These are phyloP conservation scores for Paramyrothecium sp. DNA, from an alignment of 2,329 filamentous ascomycete genomes.

Conservation along the genomic window DNA sequence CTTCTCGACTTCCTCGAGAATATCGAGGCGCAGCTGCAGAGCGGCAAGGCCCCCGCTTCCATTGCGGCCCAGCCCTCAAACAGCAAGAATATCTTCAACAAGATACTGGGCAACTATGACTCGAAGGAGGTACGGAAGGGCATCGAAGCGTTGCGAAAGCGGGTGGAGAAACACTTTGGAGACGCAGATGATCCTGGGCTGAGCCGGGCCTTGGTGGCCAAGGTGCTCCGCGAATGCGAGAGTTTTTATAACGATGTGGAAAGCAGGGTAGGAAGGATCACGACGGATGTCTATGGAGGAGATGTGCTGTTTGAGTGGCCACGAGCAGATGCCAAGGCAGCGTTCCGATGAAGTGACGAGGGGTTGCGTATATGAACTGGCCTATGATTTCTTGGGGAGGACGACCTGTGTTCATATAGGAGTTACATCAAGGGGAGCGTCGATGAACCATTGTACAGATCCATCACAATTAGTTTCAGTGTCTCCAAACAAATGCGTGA, in stretches of 20 bases:
- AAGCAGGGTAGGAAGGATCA: slow-evolving; percentile 57
- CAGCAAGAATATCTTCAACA: slow-evolving; percentile 80
- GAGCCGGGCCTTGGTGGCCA: slow-evolving; percentile 56
- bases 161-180: slow-evolving; percentile 96
- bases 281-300: slow-evolving; percentile 62
- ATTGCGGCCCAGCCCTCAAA: slow-evolving; percentile 83
- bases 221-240: slow-evolving; percentile 61
- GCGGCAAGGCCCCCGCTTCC: slow-evolving; percentile 56
- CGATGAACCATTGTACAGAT: background rate
- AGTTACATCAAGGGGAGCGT: background rate
- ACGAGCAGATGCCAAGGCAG: slow-evolving; percentile 59
- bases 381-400: too few species aligned
- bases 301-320: slow-evolving; percentile 67
- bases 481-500: background rate
- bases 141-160: slow-evolving; percentile 84
- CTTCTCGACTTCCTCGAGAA: slow-evolving; percentile 90
- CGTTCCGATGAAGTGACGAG: slow-evolving; percentile 39
- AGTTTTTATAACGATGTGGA: slow-evolving; percentile 62
- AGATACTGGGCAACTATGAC: slow-evolving; percentile 78
- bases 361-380: background rate
- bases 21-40: slow-evolving; percentile 69
- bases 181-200: slow-evolving; percentile 75
- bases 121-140: slow-evolving; percentile 82
- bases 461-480: too few species aligned
- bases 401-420: background rate